Evolutionary conservation across 2,329 filamentous ascomycete genomes (phyloP).

Genomic region (Fusarium chaquense): DNA sequence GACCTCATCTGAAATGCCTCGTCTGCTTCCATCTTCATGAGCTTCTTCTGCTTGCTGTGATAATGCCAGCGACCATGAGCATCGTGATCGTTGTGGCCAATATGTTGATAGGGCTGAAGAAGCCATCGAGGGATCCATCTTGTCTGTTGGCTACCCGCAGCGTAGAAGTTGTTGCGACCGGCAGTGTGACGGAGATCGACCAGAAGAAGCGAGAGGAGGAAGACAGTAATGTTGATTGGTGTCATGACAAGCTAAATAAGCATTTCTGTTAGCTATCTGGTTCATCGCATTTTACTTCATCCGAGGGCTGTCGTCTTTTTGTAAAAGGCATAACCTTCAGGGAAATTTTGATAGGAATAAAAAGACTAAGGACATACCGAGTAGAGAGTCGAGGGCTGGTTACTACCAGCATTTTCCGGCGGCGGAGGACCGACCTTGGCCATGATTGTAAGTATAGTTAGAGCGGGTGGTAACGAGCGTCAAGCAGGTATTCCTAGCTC

Average conservation of each 20-base stretch:
- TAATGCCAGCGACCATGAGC: slow-evolving; percentile 57
- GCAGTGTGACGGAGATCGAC: slow-evolving; percentile 69
- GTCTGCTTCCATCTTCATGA: slow-evolving; percentile 71
- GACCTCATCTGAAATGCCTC: slow-evolving; percentile 73
- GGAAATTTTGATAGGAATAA: not conserved
- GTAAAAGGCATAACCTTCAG: not conserved
- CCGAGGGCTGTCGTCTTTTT: not conserved
- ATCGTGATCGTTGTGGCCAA: slow-evolving; percentile 42
- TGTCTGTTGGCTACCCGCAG: slow-evolving; percentile 49
- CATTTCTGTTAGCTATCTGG: slow-evolving; percentile 16
- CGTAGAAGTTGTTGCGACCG: slow-evolving; percentile 58
- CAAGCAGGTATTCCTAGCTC: not conserved
- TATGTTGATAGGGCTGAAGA: slow-evolving; percentile 56
- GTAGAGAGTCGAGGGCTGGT: slow-evolving; percentile 44
- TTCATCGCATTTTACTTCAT: not conserved
- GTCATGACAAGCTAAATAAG: slow-evolving; percentile 63
- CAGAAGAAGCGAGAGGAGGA: slow-evolving; percentile 73
- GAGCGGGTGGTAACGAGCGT: not conserved
- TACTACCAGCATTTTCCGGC: slow-evolving; percentile 22
- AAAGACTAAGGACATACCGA: slow-evolving; percentile 37
- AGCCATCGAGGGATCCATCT: slow-evolving; percentile 38
- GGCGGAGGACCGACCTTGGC: slow-evolving; percentile 19
- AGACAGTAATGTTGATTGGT: slow-evolving; percentile 72
- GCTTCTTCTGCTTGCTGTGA: slow-evolving; percentile 68
- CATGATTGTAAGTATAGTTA: slow-evolving; percentile 6